Evolutionary conservation across 495 filamentous ascomycete genomes (phyloP).

Genomic region (Trichodelitschia bisporula): DNA sequence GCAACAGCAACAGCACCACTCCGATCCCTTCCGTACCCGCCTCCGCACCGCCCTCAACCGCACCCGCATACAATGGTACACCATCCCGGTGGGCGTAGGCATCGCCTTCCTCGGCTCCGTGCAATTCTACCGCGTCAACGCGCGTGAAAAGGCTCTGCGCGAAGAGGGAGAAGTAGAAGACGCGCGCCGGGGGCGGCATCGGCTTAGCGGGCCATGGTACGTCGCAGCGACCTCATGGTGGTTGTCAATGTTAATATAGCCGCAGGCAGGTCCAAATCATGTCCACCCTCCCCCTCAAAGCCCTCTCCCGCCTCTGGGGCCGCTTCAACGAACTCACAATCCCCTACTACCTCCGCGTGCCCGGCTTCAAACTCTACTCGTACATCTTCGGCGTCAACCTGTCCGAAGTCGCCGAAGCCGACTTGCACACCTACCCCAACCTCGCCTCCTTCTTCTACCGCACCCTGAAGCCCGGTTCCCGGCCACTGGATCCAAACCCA

Average conservation of each 20-base stretch:
- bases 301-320: slow-evolving; percentile 79
- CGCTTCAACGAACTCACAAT: slow-evolving; percentile 83
- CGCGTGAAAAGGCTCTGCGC: slow-evolving; percentile 16
- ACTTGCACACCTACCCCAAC: slow-evolving; percentile 76
- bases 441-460: slow-evolving; percentile 96
- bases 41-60: slow-evolving; percentile 36
- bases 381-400: slow-evolving; percentile 84
- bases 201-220: slow-evolving; percentile 75
- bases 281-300: slow-evolving; percentile 87
- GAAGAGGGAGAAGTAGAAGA: background rate
- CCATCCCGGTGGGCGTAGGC: slow-evolving; percentile 80
- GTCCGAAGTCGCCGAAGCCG: slow-evolving; percentile 61
- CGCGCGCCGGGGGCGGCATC: slow-evolving; percentile 22
- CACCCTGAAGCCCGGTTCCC: slow-evolving; percentile 63
- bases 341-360: slow-evolving; percentile 69
- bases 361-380: slow-evolving; percentile 88
- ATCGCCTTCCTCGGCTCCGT: slow-evolving; percentile 65
- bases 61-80: slow-evolving; percentile 79
- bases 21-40: slow-evolving; percentile 36
- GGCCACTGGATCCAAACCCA: slow-evolving; percentile 63
- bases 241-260: slow-evolving; percentile 3
- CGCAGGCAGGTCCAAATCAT: slow-evolving; percentile 80
- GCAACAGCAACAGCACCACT: slow-evolving; percentile 17
- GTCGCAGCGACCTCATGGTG: slow-evolving; percentile 2
- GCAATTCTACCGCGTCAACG: slow-evolving; percentile 44